Evolutionary conservation across 2,329 filamentous ascomycete species (phyloP).

Genomic region (Clonostachys solani): DNA sequence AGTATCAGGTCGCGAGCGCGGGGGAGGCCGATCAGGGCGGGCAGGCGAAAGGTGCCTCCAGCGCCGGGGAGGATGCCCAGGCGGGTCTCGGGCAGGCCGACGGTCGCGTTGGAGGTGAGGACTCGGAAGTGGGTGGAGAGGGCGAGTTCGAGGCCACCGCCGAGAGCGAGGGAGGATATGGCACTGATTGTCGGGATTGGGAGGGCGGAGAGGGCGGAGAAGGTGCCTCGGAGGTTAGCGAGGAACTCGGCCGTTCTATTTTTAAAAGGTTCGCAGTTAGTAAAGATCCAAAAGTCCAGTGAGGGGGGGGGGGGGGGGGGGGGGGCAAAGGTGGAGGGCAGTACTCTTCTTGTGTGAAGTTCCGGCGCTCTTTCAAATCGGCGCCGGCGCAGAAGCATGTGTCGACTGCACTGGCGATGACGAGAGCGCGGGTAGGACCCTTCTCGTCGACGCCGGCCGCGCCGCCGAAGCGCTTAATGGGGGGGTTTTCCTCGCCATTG

Average conservation of each 20-base stretch:
- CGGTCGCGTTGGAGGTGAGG: conserved; percentile 70
- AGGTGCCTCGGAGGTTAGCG: conserved; percentile 67
- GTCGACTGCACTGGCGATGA: conserved; percentile 83
- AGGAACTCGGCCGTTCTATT: conserved; percentile 77
- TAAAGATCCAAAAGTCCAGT: neutral
- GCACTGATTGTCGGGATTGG: conserved; percentile 88
- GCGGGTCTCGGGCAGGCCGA: conserved; percentile 87
- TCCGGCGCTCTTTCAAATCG: conserved; percentile 82
- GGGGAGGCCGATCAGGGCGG: conserved; percentile 71
- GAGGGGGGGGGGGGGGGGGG: neutral
- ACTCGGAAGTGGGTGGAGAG: conserved; percentile 87
- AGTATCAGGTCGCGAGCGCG: conserved; percentile 88
- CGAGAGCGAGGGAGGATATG: conserved; percentile 80
- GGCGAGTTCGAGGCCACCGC: conserved; percentile 90
- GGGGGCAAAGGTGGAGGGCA: neutral
- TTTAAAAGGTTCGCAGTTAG: neutral
- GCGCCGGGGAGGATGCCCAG: conserved; percentile 94
- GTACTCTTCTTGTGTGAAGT: conserved; percentile 75
- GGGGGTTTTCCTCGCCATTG: conserved; percentile 45
- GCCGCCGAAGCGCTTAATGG: conserved; percentile 35
- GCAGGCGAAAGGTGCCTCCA: conserved; percentile 86
- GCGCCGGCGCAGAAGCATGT: conserved; percentile 90
- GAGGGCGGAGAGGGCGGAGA: conserved; percentile 68
- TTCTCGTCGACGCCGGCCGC: conserved; percentile 35
- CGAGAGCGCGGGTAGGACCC: conserved; percentile 70